Evolutionary conservation across 2,329 filamentous ascomycete genomes (phyloP), one percentile per base, ranked within the genome.

Genomic region (Fonsecaea multimorphosa): DNA sequence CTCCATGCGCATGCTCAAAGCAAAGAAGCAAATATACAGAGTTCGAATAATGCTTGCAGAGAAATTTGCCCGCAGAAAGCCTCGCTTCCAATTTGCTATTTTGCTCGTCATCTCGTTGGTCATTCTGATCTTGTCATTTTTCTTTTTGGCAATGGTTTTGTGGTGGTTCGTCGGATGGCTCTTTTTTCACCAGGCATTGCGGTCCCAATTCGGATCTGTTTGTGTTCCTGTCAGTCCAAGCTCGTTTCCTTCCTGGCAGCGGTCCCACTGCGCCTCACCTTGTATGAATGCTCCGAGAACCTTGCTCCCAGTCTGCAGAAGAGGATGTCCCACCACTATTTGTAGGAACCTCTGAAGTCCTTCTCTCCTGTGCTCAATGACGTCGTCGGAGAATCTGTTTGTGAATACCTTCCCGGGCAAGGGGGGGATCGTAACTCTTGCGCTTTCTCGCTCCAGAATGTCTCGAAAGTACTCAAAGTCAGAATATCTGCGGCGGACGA

Each of bases 391-490:
- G 83, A 99, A 99, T 54, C 95, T 88, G 79, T 98, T 98, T 58
- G 94, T 97, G 74, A 98, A 97, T 63, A 99, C 95, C 81, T 98
- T 99, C 58, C 95, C 95, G 0, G 95, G 95, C 70, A 99, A 82
- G 4, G 95, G 94, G 0, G 95, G 95, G 75, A 99, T 99, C 24
- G 93, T 97, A 65, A 99, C 95, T 57, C 71, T 64, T 65, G 93
- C 93, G 73, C 88, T 91, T 82, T 99, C 95, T 73, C 95, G 89
- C 86, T 99, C 95, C 67, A 99, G 87, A 70, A 98, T 96, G 79
- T 99, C 95, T 76, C 95, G 91, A 80, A 99, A 99, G 82, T 97
- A 94, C 82, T 99, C 95, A 78, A 99, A 99, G 80, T 99, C 95
- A 64, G 91, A 95, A 84, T 99, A 99, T 59, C 95, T 92, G 69